Evolutionary conservation across 31 red algal species (phyloP), one percentile per base, ranked within the genome.

Genomic region (Odonthalia washingtoniensis): DNA sequence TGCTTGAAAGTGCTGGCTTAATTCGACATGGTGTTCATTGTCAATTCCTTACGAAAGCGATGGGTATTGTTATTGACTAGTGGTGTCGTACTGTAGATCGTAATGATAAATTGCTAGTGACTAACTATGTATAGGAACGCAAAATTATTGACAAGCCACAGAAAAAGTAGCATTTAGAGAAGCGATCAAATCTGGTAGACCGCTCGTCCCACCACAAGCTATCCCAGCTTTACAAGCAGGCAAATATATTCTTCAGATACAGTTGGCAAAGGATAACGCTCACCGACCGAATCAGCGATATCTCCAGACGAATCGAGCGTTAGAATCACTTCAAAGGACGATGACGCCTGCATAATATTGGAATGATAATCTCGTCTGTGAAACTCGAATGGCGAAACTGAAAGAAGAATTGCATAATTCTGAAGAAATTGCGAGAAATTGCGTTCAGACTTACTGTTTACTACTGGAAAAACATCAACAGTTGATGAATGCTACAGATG

Each of bases 1-100:
- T n/a, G 69, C 86, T 26, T 67, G 81, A 3, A 44, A 65, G 31
- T 83, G 88, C 31, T 64, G 95, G n/a, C 98, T 95, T 35, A 49
- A 70, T 38, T 99, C 95, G 98, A 86, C 95, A 81, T 99, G 98
- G 98, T 40, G 97, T 3, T 95, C 98, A 38, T 99, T 92, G 95
- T n/a, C n/a, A n/a, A n/a, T n/a, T n/a, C n/a, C n/a, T 62, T 97
- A 24, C 67, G 87, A n/a, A 87, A 99, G 41, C 66, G 97, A 1
- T 60, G 97, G 30, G 64, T 84, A 24, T 93, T 99, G 95, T 74
- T 99, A 0, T 68, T 74, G 0, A 67, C 87, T 27, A 80, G 24
- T 31, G 92, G 97, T 38, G 92, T 80, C 27, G 38, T 74, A n/a
- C n/a, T 61, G 75, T 85, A 0, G 83, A 86, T 21, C 75, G 60